phyloP scores from a whole-genome alignment of 768 basidiomycete species.

The Lyophyllum semitale region DNA sequence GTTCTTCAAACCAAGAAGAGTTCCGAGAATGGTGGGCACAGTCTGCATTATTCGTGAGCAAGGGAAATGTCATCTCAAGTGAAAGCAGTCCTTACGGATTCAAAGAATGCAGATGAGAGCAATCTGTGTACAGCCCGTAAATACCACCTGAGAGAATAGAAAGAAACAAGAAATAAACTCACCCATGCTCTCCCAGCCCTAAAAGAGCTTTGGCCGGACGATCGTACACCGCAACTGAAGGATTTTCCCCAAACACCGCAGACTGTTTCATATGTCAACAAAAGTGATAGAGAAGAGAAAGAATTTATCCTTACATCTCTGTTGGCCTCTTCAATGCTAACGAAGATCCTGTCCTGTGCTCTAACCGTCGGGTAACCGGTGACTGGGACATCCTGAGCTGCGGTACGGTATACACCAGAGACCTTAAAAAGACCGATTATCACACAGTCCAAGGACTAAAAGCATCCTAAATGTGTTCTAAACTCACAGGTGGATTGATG shows the following conservation, averaged over 20 bases:
- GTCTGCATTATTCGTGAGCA: slow-evolving; percentile 30
- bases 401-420: slow-evolving; percentile 43
- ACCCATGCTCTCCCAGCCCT: slow-evolving; percentile 33
- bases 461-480: neutral
- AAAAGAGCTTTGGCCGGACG: slow-evolving; percentile 29
- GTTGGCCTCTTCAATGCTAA: slow-evolving; percentile 38
- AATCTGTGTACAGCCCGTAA: slow-evolving; percentile 18
- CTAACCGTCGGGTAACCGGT: slow-evolving; percentile 28
- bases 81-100: slow-evolving; percentile 28
- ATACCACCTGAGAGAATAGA: neutral
- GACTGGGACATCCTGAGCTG: slow-evolving; percentile 23
- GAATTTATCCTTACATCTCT: slow-evolving; percentile 33
- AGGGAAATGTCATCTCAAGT: neutral
- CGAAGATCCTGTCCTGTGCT: slow-evolving; percentile 34
- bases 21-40: slow-evolving; percentile 42
- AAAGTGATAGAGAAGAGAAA: neutral
- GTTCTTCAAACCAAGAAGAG: slow-evolving; percentile 45
- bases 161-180: slow-evolving; percentile 13
- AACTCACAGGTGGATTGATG: slow-evolving; percentile 33
- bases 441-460: neutral
- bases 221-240: slow-evolving; percentile 20
- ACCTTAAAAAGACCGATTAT: slow-evolving; percentile 28
- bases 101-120: slow-evolving; percentile 40
- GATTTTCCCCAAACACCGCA: slow-evolving; percentile 22
- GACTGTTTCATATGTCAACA: slow-evolving; percentile 19